Base-by-base conservation (phyloP, 495 filamentous ascomycete species). In the Thermothielavioides terrestris region DNA sequence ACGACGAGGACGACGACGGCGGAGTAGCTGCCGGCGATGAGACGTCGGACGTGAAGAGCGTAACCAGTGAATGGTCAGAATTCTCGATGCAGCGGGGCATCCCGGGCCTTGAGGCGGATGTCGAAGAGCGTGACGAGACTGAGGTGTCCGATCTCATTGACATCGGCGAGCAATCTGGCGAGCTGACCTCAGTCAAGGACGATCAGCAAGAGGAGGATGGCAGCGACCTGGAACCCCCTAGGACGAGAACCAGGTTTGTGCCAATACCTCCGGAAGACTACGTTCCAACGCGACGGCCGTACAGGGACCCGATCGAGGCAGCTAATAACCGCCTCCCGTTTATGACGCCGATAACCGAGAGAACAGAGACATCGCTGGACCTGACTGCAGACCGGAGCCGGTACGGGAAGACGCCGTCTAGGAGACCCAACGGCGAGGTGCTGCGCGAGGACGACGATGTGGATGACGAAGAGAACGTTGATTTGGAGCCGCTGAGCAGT, bases 341-440 rank as follows among this genome's bases (percentile, higher is more conserved):
- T 65, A 98, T 98, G 92, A 98, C 92, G 1, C 92, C 92, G 11
- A 98, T 98, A 51, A 88, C 91, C 6, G 92, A 98, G 63, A 84
- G 84, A 56, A 98, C 92, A 0, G 92, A 98, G 66, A 85, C 81
- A 18, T 92, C 88, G 0, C 62, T 94, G 18, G 82, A 80, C 21
- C 69, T 84, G 22, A 72, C 77, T 39, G 83, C 83, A 2, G 71
- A 65, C 54, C 54, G 70, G 59, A 64, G 73, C 59, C 80, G 41
- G 72, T 78, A 75, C 57, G 71, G 77, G 21, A 94, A 89, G 60
- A 92, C 88, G 2, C 89, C 88, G 6, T 87, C 77, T 30, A 80
- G 80, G 56, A 63, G 45, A 32, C 59, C 63, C 21, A 42, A 53
- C 20, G 50, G 52, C 8, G 47, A 50, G 21, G 53, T 52, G 18